Conservation (phyloP, 2,329 filamentous ascomycete species). For the Pestalotiopsis sp. region DNA sequence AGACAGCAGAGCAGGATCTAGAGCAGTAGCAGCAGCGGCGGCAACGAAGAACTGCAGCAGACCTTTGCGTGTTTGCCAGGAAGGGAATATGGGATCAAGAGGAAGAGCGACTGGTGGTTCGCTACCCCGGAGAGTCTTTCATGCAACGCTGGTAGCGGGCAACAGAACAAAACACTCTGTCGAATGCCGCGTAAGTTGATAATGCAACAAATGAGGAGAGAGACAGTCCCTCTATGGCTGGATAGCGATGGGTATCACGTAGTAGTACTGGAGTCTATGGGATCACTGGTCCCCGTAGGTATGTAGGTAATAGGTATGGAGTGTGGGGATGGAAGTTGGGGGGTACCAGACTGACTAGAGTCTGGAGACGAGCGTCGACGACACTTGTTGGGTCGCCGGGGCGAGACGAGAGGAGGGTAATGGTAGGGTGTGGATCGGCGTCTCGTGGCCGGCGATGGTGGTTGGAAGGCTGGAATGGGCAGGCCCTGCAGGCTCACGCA, state of each 20-base stretch:
- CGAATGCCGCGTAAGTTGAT: slow-evolving; percentile 27
- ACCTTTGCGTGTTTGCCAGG: slow-evolving; percentile 29
- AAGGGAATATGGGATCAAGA: slow-evolving; percentile 27
- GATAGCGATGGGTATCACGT: slow-evolving; percentile 30
- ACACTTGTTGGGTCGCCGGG: slow-evolving; percentile 14
- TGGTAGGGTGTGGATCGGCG: slow-evolving; percentile 13
- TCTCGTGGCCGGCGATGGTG: slow-evolving; percentile 8
- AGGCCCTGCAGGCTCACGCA: slow-evolving; percentile 13
- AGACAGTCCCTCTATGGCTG: slow-evolving; percentile 25
- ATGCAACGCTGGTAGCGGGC: slow-evolving; percentile 18
- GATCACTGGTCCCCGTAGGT: neutral
- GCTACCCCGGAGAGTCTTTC: slow-evolving; percentile 22
- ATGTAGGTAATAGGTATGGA: slow-evolving; percentile 16
- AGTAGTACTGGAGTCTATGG: slow-evolving; percentile 8
- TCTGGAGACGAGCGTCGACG: slow-evolving; percentile 18
- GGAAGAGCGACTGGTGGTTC: slow-evolving; percentile 24
- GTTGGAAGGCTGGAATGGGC: slow-evolving; percentile 13
- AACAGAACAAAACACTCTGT: slow-evolving; percentile 31
- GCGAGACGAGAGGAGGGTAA: slow-evolving; percentile 18
- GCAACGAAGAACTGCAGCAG: slow-evolving; percentile 30
- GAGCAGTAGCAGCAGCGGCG: slow-evolving; percentile 2
- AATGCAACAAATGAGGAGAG: slow-evolving; percentile 32
- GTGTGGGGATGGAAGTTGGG: slow-evolving; percentile 24
- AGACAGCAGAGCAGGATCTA: neutral
- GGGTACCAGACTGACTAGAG: slow-evolving; percentile 2